Conservation (phyloP, 1,139 yeast species). For the Saccharomyces uvarum region DNA sequence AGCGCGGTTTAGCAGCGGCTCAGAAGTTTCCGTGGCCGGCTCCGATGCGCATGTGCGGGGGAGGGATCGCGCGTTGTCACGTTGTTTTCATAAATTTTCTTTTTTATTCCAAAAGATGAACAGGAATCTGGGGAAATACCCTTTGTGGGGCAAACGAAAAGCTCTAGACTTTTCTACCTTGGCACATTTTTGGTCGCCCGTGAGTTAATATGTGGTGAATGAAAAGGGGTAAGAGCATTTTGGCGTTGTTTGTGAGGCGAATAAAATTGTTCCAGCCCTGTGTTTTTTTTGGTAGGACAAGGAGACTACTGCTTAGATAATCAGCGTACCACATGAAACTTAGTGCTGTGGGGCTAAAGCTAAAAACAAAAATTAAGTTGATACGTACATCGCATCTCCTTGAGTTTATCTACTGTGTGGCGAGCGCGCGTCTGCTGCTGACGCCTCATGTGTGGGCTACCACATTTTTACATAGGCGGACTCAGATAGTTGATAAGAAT, state of each 20-base stretch:
- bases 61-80: background rate
- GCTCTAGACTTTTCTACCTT: background rate
- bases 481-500: background rate
- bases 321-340: background rate
- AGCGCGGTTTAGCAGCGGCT: background rate
- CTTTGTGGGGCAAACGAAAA: background rate
- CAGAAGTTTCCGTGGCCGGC: background rate
- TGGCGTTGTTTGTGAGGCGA: background rate
- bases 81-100: background rate
- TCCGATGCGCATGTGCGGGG: background rate
- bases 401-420: background rate
- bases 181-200: background rate
- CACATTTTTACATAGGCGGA: background rate
- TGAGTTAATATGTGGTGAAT: background rate
- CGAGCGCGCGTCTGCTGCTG: background rate
- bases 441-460: background rate
- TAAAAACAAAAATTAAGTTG: background rate
- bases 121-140: background rate
- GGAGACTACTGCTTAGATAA: background rate
- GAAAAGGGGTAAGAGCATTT: background rate
- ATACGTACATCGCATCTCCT: background rate
- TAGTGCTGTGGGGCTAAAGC: background rate
- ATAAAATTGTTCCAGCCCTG: background rate
- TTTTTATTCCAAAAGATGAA: background rate
- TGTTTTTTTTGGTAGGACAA: background rate